A percentile compares a stretch with the other conserved stretches of the same genome.
Evolutionary conservation across 169 alveolate species (phyloP).

Genomic region (Eimeria sp.): DNA sequence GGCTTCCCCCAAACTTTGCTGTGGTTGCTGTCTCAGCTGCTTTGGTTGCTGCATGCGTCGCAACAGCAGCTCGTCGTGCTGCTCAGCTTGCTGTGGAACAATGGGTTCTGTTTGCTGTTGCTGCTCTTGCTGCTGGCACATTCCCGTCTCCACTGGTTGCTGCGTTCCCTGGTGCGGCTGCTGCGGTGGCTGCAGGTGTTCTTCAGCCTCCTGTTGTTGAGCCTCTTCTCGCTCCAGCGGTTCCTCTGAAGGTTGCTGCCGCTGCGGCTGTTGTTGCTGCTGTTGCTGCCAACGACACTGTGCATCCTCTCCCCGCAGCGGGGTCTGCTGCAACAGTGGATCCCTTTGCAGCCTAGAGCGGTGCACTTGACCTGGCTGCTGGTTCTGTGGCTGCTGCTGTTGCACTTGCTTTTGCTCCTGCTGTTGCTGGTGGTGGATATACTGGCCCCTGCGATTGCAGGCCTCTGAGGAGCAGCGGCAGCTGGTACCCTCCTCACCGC

Average conservation of each 20-base stretch:
- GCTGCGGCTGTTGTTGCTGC: not conserved
- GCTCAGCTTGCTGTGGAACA: not conserved
- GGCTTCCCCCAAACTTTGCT: not conserved
- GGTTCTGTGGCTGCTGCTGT: slow-evolving; percentile 1
- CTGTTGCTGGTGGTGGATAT: not conserved
- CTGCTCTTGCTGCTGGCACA: slow-evolving; percentile 18
- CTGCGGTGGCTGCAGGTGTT: not conserved
- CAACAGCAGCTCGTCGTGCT: not conserved
- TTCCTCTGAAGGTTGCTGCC: not conserved
- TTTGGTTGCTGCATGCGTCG: not conserved
- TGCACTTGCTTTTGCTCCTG: not conserved
- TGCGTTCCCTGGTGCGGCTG: not conserved
- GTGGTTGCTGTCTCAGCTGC: not conserved
- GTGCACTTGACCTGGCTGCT: not conserved
- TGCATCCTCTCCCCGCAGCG: not conserved
- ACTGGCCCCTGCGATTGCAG: slow-evolving; percentile 34
- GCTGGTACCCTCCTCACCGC: slow-evolving; percentile 34
- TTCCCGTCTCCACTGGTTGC: not conserved
- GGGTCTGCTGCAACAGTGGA: not conserved
- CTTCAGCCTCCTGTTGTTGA: not conserved
- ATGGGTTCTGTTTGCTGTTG: not conserved
- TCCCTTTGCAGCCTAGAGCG: not conserved
- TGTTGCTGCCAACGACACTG: not conserved
- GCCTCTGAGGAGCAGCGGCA: slow-evolving; percentile 59
- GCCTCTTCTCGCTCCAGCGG: not conserved